phyloP scores from a whole-genome alignment of 192 early-diverging fungal species.

The Coemansia biformis region DNA sequence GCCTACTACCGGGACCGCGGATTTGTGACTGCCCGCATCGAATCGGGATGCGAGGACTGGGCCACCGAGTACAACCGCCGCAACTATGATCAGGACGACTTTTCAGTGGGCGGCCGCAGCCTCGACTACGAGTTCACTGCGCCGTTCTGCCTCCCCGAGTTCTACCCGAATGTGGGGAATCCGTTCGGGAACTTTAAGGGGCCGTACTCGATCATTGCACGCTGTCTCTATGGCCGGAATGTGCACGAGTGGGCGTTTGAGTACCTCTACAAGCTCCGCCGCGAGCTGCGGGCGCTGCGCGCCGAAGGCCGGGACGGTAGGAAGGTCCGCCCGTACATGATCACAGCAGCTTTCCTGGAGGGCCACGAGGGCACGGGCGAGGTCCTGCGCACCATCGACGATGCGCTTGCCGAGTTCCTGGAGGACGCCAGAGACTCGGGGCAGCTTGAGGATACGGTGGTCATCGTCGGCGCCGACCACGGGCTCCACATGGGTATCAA shows the following conservation, averaged over 20 bases:
- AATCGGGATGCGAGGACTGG: slow-evolving; percentile 55
- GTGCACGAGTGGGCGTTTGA: slow-evolving; percentile 45
- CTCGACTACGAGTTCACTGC: slow-evolving; percentile 54
- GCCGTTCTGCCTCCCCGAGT: slow-evolving; percentile 56
- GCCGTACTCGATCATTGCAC: slow-evolving; percentile 30
- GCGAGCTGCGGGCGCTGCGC: slow-evolving; percentile 14
- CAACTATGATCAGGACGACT: slow-evolving; percentile 22
- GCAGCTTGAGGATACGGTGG: slow-evolving; percentile 36
- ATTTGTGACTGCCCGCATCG: slow-evolving; percentile 51
- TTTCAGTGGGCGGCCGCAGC: slow-evolving; percentile 28
- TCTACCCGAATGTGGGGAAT: slow-evolving; percentile 43
- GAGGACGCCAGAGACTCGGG: slow-evolving; percentile 23
- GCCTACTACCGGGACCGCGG: slow-evolving; percentile 54
- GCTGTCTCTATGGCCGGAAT: slow-evolving; percentile 37
- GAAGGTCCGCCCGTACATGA: slow-evolving; percentile 30
- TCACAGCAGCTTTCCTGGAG: slow-evolving; percentile 26
- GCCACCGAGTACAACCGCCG: slow-evolving; percentile 37
- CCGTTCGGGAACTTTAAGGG: slow-evolving; percentile 54
- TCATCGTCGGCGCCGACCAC: slow-evolving; percentile 33
- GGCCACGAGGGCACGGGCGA: slow-evolving; percentile 49
- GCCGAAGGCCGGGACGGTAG: no score
- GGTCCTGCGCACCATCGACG: slow-evolving; percentile 30
- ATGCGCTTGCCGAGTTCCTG: slow-evolving; percentile 21
- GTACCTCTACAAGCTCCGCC: slow-evolving; percentile 30
- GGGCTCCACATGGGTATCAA: slow-evolving; percentile 47